Base-by-base conservation (phyloP, 148 eudicot genomes). In the Fagopyrum homotropicum region DNA sequence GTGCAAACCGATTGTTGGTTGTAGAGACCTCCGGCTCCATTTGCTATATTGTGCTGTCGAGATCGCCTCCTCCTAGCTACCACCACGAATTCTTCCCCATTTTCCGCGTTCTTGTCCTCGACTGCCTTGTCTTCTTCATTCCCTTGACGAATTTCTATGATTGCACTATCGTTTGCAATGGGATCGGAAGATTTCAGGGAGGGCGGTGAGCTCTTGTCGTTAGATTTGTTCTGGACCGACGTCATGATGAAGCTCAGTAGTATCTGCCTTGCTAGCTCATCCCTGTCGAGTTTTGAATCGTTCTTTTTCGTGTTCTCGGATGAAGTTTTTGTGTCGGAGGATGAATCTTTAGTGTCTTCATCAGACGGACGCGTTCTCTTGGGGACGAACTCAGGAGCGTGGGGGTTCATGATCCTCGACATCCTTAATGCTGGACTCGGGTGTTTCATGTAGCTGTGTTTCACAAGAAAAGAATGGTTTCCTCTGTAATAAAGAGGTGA, bases 301-400 rank as follows among this genome's bases (percentile, higher is more conserved):
- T 75, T 76, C 78, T 80, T 90, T 84, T 79, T 88, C 14, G 82
- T 52, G 61, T 78, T 81, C 3, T 61, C 5, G 60, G 51, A 60
- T 8, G 82, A 45, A 61, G 80, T 22, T 75, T 70, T 78, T 12
- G 85, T 59, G 72, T 81, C 92, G 72, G 69, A 78, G 47, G 76
- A 22, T 22, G 40, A 22, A 66, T 59, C 72, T 29, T 82, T 77
- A 49, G 83, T 61, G 83, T 77, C 82, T 43, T 79, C 86, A 19
- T 44, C 72, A 7, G 49, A 70, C 29, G 81, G 77, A 69, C 77
- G 78, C 17, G 86, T 83, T 73, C 77, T 82, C 80, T 86, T 84
- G 7, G 99, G 99, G 72, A 96, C 90, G 59, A 89, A 96, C 78
- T 92, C 99, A 45, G 99, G 99, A 54, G 99, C 99, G 79, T 96